A percentile compares a stretch with the other conserved stretches of the same genome.
Evolutionary conservation across 2,329 filamentous ascomycete species (phyloP).

Genomic region (Emergomyces africanus): DNA sequence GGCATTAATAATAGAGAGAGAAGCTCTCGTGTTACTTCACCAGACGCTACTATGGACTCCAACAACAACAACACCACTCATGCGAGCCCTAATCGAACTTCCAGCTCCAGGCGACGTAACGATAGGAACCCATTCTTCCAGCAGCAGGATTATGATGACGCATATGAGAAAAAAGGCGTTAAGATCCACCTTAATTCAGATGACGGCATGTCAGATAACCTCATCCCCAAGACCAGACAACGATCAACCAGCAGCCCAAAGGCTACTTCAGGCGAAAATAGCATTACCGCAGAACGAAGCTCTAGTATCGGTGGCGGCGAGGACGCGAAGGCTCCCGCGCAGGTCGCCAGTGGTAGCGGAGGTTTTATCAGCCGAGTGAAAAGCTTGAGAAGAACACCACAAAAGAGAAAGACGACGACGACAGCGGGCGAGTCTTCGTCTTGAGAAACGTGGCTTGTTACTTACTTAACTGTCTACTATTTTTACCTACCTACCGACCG

Average conservation of each 20-base stretch:
- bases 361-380: conserved; percentile 13
- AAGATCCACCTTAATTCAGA: conserved; percentile 42
- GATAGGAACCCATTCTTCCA: conserved; percentile 66
- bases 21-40: conserved; percentile 42
- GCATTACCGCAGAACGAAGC: conserved; percentile 18
- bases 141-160: conserved; percentile 54
- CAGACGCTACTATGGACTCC: conserved; percentile 31
- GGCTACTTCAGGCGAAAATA: conserved; percentile 29
- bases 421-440: background rate
- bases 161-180: conserved; percentile 51
- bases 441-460: background rate
- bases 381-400: conserved; percentile 10
- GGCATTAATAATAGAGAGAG: conserved; percentile 60
- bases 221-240: conserved; percentile 17
- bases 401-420: conserved; percentile 4
- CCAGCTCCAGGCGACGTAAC: conserved; percentile 23
- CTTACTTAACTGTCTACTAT: too few species aligned
- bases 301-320: conserved; percentile 3
- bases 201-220: conserved; percentile 13
- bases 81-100: conserved; percentile 18
- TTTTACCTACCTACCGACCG: too few species aligned
- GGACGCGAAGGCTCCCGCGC: conserved; percentile 1
- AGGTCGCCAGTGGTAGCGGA: conserved; percentile 4
- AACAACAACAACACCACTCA: conserved; percentile 8
- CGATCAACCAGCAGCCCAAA: conserved; percentile 49